Conservation (phyloP, 2,329 filamentous ascomycete species). For the Ophiostoma sp. region DNA sequence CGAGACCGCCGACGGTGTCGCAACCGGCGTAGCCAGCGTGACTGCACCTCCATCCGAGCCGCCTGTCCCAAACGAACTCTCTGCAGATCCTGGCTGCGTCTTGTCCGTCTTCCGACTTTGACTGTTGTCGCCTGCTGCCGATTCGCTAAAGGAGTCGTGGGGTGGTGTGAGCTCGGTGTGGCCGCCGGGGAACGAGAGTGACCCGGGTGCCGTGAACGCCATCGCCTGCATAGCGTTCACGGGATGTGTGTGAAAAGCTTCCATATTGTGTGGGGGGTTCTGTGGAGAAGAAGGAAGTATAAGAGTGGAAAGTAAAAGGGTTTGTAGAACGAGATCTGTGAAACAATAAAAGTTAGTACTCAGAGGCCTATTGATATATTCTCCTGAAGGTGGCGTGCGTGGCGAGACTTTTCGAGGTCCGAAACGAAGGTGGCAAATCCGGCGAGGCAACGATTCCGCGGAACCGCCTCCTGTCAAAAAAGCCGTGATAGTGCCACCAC, state of each 20-base stretch:
- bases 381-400: not conserved
- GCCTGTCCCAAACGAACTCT: not conserved
- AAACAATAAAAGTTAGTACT: not conserved
- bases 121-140: not conserved
- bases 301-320: not conserved
- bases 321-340: not conserved
- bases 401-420: not conserved
- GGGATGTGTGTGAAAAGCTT: conserved; percentile 87
- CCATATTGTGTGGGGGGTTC: conserved; percentile 56
- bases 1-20: conserved; percentile 80
- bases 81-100: not conserved
- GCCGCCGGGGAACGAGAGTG: conserved; percentile 86
- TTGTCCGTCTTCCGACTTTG: not conserved
- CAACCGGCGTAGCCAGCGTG: conserved; percentile 85
- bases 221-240: conserved; percentile 89
- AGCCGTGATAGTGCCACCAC: not conserved
- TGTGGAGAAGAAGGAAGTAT: conserved; percentile 23
- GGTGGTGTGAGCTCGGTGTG: conserved; percentile 81
- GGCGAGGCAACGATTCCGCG: not conserved
- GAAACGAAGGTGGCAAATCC: not conserved
- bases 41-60: conserved; percentile 49
- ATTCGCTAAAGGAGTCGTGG: conserved; percentile 45
- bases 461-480: not conserved
- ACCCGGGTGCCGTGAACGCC: conserved; percentile 90
- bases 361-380: conserved; percentile 1